Conservation (phyloP, 768 basidiomycete genomes). For the Leccinellum albellum region DNA sequence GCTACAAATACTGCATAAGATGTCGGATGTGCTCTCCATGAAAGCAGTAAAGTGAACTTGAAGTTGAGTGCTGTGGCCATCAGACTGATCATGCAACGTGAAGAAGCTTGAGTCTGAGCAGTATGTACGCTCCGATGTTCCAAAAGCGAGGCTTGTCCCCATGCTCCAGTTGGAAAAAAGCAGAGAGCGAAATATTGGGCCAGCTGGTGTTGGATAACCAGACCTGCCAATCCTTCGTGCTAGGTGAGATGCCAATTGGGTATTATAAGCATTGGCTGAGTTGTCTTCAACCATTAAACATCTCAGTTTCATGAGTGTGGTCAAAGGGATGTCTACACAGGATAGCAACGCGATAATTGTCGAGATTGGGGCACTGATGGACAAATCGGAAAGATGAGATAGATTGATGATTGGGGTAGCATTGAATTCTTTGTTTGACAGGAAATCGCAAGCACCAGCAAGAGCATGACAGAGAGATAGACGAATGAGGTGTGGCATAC, state of each 20-base stretch:
- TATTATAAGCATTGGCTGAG: neutral
- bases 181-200: neutral
- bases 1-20: neutral
- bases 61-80: slow-evolving; percentile 1
- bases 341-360: too few species aligned
- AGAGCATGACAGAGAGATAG: slow-evolving; percentile 33
- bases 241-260: neutral
- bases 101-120: too few species aligned
- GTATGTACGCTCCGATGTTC: neutral
- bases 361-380: too few species aligned
- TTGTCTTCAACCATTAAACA: neutral
- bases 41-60: neutral
- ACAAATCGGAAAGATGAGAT: too few species aligned
- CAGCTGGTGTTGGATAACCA: neutral
- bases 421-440: neutral
- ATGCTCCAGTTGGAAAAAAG: too few species aligned
- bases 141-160: neutral
- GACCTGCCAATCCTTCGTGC: neutral
- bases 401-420: neutral
- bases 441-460: slow-evolving; percentile 8
- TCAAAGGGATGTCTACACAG: too few species aligned
- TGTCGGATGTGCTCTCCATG: neutral
- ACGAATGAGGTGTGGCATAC: slow-evolving; percentile 32
- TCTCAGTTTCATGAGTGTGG: too few species aligned
- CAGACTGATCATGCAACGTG: neutral